phyloP scores from a whole-genome alignment of 495 filamentous ascomycete species.

The Hypoxylon intermedium region DNA sequence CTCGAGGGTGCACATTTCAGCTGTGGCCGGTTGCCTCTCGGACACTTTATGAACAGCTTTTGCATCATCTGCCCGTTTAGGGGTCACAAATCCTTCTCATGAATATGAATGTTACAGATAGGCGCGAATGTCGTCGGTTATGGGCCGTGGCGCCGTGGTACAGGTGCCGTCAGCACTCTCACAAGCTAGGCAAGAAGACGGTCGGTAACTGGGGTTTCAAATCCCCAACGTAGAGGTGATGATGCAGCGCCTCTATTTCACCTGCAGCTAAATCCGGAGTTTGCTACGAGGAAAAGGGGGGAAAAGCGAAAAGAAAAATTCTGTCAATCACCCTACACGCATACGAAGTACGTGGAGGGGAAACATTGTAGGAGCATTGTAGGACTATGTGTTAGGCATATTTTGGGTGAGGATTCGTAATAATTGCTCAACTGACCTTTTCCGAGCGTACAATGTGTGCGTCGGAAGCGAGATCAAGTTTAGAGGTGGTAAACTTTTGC shows the following conservation, averaged over 20 bases:
- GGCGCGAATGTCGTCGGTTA: slow-evolving; percentile 4
- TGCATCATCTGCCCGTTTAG: slow-evolving; percentile 1
- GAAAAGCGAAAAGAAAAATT: not conserved
- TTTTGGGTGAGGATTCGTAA: slow-evolving; percentile 11
- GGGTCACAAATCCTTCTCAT: slow-evolving; percentile 24
- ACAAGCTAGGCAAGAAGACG: not conserved
- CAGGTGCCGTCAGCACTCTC: slow-evolving; percentile 32
- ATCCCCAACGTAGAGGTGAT: slow-evolving; percentile 7
- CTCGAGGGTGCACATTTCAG: slow-evolving; percentile 14
- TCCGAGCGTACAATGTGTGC: not conserved
- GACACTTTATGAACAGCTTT: not conserved
- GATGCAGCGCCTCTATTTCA: slow-evolving; percentile 15
- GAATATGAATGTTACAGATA: slow-evolving; percentile 21
- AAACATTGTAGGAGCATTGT: too few species aligned
- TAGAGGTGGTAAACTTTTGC: slow-evolving; percentile 24
- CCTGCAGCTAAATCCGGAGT: slow-evolving; percentile 16
- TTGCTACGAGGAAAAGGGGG: not conserved
- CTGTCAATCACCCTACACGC: too few species aligned
- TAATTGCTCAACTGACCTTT: slow-evolving; percentile 1
- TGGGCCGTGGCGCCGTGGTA: slow-evolving; percentile 14
- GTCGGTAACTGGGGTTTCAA: not conserved
- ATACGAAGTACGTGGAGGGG: slow-evolving; percentile 5
- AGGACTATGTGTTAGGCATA: not conserved
- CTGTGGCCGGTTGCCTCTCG: slow-evolving; percentile 23
- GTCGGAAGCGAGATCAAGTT: slow-evolving; percentile 10